Conservation (phyloP, 2,329 filamentous ascomycete genomes). For the Achaetomium macrosporum region DNA sequence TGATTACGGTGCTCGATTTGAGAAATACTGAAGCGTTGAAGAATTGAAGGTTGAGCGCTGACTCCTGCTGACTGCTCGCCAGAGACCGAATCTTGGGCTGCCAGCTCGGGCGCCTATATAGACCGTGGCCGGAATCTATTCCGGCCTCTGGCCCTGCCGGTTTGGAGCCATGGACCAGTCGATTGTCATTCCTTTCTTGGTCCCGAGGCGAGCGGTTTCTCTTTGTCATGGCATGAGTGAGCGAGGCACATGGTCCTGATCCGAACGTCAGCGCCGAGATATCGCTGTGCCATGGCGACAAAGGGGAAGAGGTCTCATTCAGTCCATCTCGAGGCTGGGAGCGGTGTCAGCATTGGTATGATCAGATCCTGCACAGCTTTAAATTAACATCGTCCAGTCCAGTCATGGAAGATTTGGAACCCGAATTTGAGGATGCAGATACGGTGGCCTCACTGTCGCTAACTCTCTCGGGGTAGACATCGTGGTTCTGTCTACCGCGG, state of each 20-base stretch:
- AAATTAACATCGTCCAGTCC: no score
- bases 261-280: neutral
- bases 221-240: constrained; percentile 22
- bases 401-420: no score
- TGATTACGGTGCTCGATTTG: neutral
- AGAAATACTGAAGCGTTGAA: neutral
- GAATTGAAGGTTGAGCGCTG: neutral
- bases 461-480: no score
- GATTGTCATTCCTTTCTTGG: constrained; percentile 1
- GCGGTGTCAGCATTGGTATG: no score
- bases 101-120: constrained; percentile 38
- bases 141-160: constrained; percentile 23
- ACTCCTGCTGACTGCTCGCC: neutral
- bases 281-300: neutral
- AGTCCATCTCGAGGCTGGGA: neutral
- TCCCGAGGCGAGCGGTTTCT: constrained; percentile 14
- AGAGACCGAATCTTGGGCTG: constrained; percentile 12
- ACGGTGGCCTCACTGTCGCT: no score
- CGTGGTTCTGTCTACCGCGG: neutral
- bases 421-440: no score
- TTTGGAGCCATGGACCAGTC: neutral
- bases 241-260: constrained; percentile 1
- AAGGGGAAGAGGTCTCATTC: neutral
- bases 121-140: constrained; percentile 43
- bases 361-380: no score